These are phyloP conservation scores for Teratosphaeria viscida DNA, from an alignment of 2,329 filamentous ascomycete species.

Conservation along the genomic window DNA sequence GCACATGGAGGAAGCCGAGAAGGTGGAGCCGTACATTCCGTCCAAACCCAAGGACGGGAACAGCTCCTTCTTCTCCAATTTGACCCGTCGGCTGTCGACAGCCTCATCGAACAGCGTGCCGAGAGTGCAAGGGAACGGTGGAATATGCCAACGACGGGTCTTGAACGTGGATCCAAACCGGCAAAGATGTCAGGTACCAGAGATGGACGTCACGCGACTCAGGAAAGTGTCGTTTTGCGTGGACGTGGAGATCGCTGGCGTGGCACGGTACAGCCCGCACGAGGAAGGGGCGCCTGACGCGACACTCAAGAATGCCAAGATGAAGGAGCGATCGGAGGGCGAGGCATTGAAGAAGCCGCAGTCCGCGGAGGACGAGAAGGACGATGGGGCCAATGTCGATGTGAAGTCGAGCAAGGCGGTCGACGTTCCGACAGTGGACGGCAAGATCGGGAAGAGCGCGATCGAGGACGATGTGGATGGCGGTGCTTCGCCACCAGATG, in stretches of 20 bases:
- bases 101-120: slow-evolving; percentile 31
- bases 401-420: slow-evolving; percentile 7
- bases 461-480: slow-evolving; percentile 2
- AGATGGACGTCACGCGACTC: slow-evolving; percentile 70
- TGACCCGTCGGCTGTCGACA: slow-evolving; percentile 72
- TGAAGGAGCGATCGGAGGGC: slow-evolving; percentile 61
- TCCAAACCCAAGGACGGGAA: slow-evolving; percentile 53
- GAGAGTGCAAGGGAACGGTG: slow-evolving; percentile 49
- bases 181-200: slow-evolving; percentile 66
- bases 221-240: slow-evolving; percentile 90
- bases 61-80: slow-evolving; percentile 63
- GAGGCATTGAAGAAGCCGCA: slow-evolving; percentile 61
- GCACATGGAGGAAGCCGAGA: slow-evolving; percentile 16
- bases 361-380: slow-evolving; percentile 44
- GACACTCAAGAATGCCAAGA: slow-evolving; percentile 47
- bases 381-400: slow-evolving; percentile 30
- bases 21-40: slow-evolving; percentile 55
- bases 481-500: slow-evolving; percentile 14
- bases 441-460: background rate
- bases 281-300: slow-evolving; percentile 39
- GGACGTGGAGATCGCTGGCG: slow-evolving; percentile 89
- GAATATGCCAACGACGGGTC: slow-evolving; percentile 66
- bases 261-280: slow-evolving; percentile 62
- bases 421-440: slow-evolving; percentile 3
- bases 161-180: slow-evolving; percentile 77